phyloP scores from a whole-genome alignment of 2,329 filamentous ascomycete species.

The Mollisiaceae sp. region DNA sequence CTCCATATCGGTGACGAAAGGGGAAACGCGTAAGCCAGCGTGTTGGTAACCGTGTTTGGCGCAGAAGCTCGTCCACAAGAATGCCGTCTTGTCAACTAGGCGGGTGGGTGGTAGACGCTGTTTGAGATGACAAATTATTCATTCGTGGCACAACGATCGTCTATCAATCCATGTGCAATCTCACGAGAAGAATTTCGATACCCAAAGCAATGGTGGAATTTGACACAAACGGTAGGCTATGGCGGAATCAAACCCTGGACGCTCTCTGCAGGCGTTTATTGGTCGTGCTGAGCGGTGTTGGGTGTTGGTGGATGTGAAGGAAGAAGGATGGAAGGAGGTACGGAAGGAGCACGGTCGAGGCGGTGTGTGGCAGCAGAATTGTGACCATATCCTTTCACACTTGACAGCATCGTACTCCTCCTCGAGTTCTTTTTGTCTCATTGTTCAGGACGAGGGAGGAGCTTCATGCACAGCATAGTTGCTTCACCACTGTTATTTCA shows the following conservation, averaged over 20 bases:
- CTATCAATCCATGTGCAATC: background rate
- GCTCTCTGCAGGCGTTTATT: background rate
- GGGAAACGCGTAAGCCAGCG: background rate
- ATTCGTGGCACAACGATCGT: background rate
- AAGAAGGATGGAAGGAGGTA: background rate
- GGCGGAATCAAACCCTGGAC: background rate
- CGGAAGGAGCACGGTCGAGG: no score
- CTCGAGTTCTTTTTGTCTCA: no score
- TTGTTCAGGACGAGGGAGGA: no score
- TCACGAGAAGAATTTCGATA: background rate
- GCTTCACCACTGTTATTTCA: no score
- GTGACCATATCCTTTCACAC: no score
- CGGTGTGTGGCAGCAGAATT: no score
- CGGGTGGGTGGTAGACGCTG: background rate
- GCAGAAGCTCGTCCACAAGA: background rate
- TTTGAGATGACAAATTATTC: background rate
- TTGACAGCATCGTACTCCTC: no score
- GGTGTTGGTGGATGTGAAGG: background rate
- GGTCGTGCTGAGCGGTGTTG: background rate
- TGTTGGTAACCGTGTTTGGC: background rate
- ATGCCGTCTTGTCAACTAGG: background rate
- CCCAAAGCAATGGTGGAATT: background rate
- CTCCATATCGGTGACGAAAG: constrained; percentile 7
- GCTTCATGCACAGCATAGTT: no score
- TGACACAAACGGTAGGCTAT: background rate